Percentiles rank a stretch among this genome's conserved stretches.
phyloP scores from a whole-genome alignment of 2,329 filamentous ascomycete genomes.

The Amesomyces nigricolor region DNA sequence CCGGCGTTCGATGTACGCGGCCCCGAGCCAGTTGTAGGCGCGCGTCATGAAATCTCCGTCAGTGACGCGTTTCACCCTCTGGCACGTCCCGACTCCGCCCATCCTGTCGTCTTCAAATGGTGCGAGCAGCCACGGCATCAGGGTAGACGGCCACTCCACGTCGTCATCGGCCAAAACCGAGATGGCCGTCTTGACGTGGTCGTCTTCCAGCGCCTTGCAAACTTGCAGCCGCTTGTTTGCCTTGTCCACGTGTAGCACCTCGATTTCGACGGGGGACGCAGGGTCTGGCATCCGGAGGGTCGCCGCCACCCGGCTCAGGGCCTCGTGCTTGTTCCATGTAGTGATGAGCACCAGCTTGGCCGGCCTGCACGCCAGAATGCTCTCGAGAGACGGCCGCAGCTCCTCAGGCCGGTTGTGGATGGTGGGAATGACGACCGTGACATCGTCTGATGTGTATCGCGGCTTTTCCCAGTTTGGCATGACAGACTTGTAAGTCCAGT shows the following conservation, averaged over 20 bases:
- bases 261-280: constrained; percentile 51
- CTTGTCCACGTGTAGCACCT: constrained; percentile 70
- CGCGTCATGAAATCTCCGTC: constrained; percentile 54
- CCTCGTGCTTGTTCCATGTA: constrained; percentile 70
- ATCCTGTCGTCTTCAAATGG: constrained; percentile 81
- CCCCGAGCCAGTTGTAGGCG: constrained; percentile 84
- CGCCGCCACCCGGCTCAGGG: constrained; percentile 60
- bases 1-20: constrained; percentile 84
- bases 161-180: constrained; percentile 95
- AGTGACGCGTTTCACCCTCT: constrained; percentile 70
- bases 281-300: constrained; percentile 38
- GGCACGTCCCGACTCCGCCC: constrained; percentile 88
- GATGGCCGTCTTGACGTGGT: constrained; percentile 74
- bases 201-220: constrained; percentile 68
- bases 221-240: constrained; percentile 96
- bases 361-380: constrained; percentile 65
- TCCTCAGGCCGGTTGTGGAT: constrained; percentile 84
- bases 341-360: constrained; percentile 79
- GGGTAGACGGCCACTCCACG: constrained; percentile 81
- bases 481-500: constrained; percentile 78
- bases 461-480: constrained; percentile 74
- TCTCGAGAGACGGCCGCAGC: constrained; percentile 72
- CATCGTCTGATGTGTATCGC: constrained; percentile 72
- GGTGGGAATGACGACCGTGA: constrained; percentile 90
- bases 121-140: constrained; percentile 86